Evolutionary conservation across 495 filamentous ascomycete species (phyloP), one percentile per base, ranked within the genome.

Genomic region (Aspergillus campestris): DNA sequence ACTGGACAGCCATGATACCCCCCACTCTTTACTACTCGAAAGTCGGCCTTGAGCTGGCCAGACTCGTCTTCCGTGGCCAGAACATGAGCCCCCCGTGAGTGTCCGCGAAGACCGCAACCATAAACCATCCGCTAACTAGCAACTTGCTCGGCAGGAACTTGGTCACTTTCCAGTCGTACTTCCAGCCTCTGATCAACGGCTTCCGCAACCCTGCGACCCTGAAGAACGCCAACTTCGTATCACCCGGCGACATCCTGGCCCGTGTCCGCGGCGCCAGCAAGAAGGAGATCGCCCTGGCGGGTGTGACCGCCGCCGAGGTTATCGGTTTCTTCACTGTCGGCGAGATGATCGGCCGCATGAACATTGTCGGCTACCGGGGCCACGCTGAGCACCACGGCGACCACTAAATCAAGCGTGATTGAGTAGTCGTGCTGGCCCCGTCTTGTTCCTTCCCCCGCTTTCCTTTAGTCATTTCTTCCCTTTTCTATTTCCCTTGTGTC

Each of bases 301-400:
- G 84, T 59, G 84, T 99, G 42, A 65, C 95, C 47, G 59, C 69
- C 33, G 91, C 90, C 32, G 92, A 99, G 72, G 77, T 87, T 40
- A 66, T 99, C 47, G 92, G 92, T 43, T 97, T 99, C 78, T 99
- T 97, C 78, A 90, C 89, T 12, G 79, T 99, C 15, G 92, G 92
- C 47, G 89, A 96, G 78, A 97, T 99, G 69, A 84, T 97, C 53
- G 92, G 92, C 47, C 75, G 90, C 46, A 74, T 89, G 68, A 95
- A 97, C 82, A 62, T 99, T 50, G 72, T 99, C 57, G 92, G 92
- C 50, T 99, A 97, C 74, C 74, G 80, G 63, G 87, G 87, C 56
- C 77, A 84, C 52, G 52, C 62, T 55, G 72, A 65, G 35, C 69
- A 70, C 53, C 79, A 80, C 45, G 62, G 57, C 47, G 51, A 58